These are phyloP conservation scores for Gossypium arboreum DNA, from an alignment of 345 rosid genomes.

Conservation along the genomic window DNA sequence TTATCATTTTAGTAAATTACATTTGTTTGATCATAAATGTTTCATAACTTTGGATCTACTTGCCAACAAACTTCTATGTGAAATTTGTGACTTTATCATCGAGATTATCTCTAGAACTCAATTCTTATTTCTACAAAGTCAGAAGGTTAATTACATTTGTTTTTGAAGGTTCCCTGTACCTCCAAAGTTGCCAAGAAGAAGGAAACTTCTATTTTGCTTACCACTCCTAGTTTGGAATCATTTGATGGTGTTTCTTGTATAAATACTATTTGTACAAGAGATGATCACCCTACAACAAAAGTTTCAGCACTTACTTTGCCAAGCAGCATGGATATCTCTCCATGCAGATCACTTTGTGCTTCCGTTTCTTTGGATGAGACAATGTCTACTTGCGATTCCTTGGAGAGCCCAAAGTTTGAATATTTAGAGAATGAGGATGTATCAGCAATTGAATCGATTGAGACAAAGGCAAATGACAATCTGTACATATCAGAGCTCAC, in stretches of 20 bases:
- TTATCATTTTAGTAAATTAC: not conserved
- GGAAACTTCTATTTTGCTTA: slow-evolving; percentile 15
- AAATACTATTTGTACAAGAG: not conserved
- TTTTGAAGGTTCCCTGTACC: slow-evolving; percentile 11
- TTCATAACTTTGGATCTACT: not conserved
- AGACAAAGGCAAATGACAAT: slow-evolving; percentile 4
- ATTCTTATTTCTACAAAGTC: not conserved
- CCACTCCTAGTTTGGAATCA: slow-evolving; percentile 1
- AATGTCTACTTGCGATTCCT: slow-evolving; percentile 28
- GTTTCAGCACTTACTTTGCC: not conserved
- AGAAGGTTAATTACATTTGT: slow-evolving; percentile 8
- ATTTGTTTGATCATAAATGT: not conserved
- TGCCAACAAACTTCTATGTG: not conserved
- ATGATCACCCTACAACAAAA: not conserved
- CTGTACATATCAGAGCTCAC: not conserved
- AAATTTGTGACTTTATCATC: not conserved
- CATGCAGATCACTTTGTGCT: slow-evolving; percentile 9
- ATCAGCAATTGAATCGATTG: not conserved
- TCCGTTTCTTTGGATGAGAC: slow-evolving; percentile 26
- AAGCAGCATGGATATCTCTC: not conserved
- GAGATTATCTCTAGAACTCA: not conserved
- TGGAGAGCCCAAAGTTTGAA: slow-evolving; percentile 26
- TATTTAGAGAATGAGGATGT: slow-evolving; percentile 23
- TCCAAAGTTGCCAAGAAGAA: slow-evolving; percentile 9
- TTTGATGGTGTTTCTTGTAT: not conserved